Conservation (phyloP, 371 early-diverging fungal species). For the Zopfochytrium polystomum region DNA sequence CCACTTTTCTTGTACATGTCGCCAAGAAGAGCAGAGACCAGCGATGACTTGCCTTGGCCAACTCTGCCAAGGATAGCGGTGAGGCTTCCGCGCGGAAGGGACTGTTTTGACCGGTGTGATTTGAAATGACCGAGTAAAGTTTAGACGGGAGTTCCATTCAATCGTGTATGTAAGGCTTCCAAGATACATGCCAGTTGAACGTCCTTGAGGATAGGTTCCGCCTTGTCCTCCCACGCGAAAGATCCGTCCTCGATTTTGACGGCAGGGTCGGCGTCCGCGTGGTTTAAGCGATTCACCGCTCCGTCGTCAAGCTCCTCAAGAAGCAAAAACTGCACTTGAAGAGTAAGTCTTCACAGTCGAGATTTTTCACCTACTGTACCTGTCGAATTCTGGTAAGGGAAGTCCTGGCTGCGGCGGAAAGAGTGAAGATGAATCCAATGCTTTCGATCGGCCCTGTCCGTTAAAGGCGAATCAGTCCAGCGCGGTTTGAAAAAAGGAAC, state of each 20-base stretch:
- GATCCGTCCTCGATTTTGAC: constrained; percentile 4
- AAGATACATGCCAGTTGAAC: too few relatives aligned
- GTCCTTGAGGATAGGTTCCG: too few relatives aligned
- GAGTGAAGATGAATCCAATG: constrained; percentile 11
- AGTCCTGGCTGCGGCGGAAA: constrained; percentile 3
- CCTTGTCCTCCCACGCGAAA: constrained; percentile 13
- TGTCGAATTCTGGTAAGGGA: constrained; percentile 55
- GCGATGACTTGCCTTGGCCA: constrained; percentile 52
- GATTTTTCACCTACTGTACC: constrained; percentile 72
- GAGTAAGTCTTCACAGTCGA: constrained; percentile 69
- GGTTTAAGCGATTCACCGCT: constrained; percentile 12
- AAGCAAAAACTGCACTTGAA: constrained; percentile 60
- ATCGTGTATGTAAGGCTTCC: too few relatives aligned
- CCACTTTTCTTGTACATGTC: constrained; percentile 69
- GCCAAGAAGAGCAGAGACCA: too few relatives aligned
- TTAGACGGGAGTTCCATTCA: too few relatives aligned
- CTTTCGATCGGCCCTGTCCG: constrained; percentile 12
- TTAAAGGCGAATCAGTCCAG: too few relatives aligned
- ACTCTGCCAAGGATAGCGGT: constrained; percentile 51
- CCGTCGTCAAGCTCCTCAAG: constrained; percentile 67
- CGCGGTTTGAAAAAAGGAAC: constrained; percentile 51
- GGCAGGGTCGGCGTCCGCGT: background rate
- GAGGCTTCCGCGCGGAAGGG: constrained; percentile 44
- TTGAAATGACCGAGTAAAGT: too few relatives aligned
- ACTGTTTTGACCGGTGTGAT: too few relatives aligned